Base-by-base conservation (phyloP, 345 rosid species). In the Microthlaspi erraticum region DNA sequence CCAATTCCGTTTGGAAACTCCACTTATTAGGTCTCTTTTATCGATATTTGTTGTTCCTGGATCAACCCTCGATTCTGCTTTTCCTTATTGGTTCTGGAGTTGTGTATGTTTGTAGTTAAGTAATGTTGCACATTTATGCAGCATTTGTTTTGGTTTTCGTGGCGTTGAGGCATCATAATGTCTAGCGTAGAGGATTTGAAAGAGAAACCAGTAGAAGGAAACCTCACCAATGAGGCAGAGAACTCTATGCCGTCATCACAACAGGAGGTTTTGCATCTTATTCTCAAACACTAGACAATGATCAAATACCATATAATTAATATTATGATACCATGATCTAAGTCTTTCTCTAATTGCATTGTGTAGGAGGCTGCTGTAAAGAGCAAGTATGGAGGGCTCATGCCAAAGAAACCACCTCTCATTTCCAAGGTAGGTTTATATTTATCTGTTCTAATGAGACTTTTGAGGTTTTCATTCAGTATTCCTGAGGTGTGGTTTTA, bases 351-450 rank as follows among this genome's bases (percentile, higher is more conserved):
- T 34, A 10, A 33, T 41, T 73, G 72, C 33, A 8, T 72, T 50
- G 31, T 72, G 50, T 66, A 94, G 99, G 98, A 91, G 72, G 87
- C 80, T 50, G 81, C 46, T 66, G 8, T 95, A 58, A 92, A 92
- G 89, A 90, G 85, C 32, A 95, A 87, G 72, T 95, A 95, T 60
- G 99, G 99, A 73, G 99, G 99, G 57, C 87, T 95, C 41, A 26
- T 92, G 78, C 98, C 96, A 48, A 95, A 88, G 89, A 95, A 95
- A 76, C 98, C 98, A 56, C 99, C 99, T n/a, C 96, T 95, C 37
- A 95, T 95, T 55, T 95, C 98, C 33, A 95, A 95, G 96, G 99
- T 94, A 60, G 48, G 18, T 41, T 46, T 7, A 5, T 45, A 23
- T 23, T 2, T 36, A 10, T 49, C 11, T 50, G 17, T 4, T 58